Base-by-base conservation (phyloP, 2,329 filamentous ascomycete species). In the Arthrinium puccinioides region DNA sequence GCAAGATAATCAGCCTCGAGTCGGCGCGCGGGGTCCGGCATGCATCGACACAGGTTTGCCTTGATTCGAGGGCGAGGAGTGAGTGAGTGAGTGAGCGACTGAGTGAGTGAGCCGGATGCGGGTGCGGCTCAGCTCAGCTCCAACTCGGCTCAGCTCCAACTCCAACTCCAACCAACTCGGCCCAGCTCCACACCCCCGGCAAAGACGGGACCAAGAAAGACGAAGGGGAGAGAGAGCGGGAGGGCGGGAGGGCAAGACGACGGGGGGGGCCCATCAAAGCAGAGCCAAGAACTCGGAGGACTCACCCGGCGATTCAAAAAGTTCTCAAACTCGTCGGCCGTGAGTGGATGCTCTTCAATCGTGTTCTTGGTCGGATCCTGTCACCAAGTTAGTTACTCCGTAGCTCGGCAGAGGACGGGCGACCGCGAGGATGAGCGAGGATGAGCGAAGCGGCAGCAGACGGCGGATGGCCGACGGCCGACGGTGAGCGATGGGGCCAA, bases 321-420 rank as follows among this genome's bases (percentile, higher is more conserved):
- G 52, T 78, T 78, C 13, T 70, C 61, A 57, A 79, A 78, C 47
- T 79, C 74, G 53, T 74, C 70, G 20, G 57, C 45, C 8, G 66
- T 65, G 42, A 79, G 59, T 8, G 62, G 50, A 48, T 75, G 72
- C 46, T 76, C 67, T 47, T 76, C 72, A 36, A 57, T 57, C 3
- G 61, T 62, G 45, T 76, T 70, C 44, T 64, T 62, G 10, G 60
- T 60, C 18, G 69, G 55, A 52, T 78, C 66, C 74, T 77, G 41
- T 15, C 9, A 15, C 20, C 14, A 20, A 29, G 28, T 43, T 27
- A 45, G 37, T 40, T 6, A 34, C 18, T 10, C 11, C 6, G 15
- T 4, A 18, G 21, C 4, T 9, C 20, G 24, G 14, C 9, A 30
- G 16, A 30, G 23, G 7, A 16, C 10, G 24, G 11, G 11, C 8